phyloP scores from a whole-genome alignment of 2,329 filamentous ascomycete genomes.

The Cercospora zeae-maydis region DNA sequence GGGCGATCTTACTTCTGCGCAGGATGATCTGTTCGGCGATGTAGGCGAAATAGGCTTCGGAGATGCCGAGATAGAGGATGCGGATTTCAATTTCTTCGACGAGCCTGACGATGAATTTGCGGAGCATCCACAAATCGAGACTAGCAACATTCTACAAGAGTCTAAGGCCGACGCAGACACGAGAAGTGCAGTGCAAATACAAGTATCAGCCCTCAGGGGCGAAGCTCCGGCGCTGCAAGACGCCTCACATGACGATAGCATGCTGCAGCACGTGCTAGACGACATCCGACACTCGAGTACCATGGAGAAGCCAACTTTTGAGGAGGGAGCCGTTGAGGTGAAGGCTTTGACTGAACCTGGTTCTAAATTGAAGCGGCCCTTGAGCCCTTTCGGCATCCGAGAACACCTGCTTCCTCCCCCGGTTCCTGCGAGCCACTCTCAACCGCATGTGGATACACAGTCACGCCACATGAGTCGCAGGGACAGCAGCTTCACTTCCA shows the following conservation, averaged over 20 bases:
- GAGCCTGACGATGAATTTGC: conserved; percentile 46
- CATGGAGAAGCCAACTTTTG: not conserved
- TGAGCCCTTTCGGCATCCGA: conserved; percentile 43
- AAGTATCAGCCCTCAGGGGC: not conserved
- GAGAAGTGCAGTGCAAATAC: not conserved
- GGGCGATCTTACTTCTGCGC: conserved; percentile 37
- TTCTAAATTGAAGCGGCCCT: not conserved
- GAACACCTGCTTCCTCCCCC: conserved; percentile 49
- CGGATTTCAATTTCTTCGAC: conserved; percentile 81
- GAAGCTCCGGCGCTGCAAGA: not conserved
- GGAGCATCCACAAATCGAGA: not conserved
- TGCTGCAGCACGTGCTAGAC: not conserved
- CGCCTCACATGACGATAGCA: not conserved
- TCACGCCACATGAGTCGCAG: conserved; percentile 27
- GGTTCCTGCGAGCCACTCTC: conserved; percentile 28
- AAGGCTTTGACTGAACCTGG: not conserved
- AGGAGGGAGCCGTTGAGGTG: not conserved
- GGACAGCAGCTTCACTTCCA: conserved; percentile 49
- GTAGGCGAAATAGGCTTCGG: conserved; percentile 38
- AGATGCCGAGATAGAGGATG: conserved; percentile 55
- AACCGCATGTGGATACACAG: not conserved
- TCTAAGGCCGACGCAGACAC: not conserved
- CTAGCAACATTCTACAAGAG: not conserved
- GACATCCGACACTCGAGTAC: not conserved
- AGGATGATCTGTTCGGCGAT: conserved; percentile 65